Percentiles rank a stretch among this genome's conserved stretches.
Evolutionary conservation across 345 rosid genomes (phyloP).

Genomic region (Microthlaspi erraticum): DNA sequence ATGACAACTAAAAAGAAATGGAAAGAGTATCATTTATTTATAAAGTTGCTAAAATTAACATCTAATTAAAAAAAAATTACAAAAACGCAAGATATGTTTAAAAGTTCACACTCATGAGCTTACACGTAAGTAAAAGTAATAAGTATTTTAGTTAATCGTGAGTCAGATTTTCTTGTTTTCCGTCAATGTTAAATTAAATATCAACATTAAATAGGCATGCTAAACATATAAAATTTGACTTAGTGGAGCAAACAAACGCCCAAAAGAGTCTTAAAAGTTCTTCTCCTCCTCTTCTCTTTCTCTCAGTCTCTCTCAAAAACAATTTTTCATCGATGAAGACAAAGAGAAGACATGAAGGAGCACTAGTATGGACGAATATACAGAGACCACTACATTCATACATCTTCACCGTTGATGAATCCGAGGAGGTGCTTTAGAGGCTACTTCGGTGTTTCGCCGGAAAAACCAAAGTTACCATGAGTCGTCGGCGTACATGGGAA

Average conservation of each 20-base stretch:
- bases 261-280: slow-evolving; percentile 26
- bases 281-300: slow-evolving; percentile 8
- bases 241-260: slow-evolving; percentile 11
- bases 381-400: neutral
- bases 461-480: slow-evolving; percentile 16
- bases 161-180: slow-evolving; percentile 31
- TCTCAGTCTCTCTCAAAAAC: slow-evolving; percentile 18
- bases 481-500: slow-evolving; percentile 47
- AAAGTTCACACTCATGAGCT: slow-evolving; percentile 27
- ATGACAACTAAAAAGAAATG: no score
- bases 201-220: neutral
- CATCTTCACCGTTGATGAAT: neutral
- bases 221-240: neutral
- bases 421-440: slow-evolving; percentile 34
- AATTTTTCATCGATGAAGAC: slow-evolving; percentile 10
- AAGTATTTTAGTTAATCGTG: neutral
- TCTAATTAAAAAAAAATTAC: neutral
- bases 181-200: slow-evolving; percentile 2
- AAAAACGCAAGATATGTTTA: slow-evolving; percentile 19
- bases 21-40: neutral
- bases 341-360: slow-evolving; percentile 30
- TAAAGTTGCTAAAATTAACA: slow-evolving; percentile 3
- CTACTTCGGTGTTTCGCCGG: slow-evolving; percentile 36
- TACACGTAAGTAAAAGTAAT: slow-evolving; percentile 7
- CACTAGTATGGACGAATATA: neutral